phyloP scores from a whole-genome alignment of 2,329 filamentous ascomycete genomes.

The Sporothrix pseudoabietina region DNA sequence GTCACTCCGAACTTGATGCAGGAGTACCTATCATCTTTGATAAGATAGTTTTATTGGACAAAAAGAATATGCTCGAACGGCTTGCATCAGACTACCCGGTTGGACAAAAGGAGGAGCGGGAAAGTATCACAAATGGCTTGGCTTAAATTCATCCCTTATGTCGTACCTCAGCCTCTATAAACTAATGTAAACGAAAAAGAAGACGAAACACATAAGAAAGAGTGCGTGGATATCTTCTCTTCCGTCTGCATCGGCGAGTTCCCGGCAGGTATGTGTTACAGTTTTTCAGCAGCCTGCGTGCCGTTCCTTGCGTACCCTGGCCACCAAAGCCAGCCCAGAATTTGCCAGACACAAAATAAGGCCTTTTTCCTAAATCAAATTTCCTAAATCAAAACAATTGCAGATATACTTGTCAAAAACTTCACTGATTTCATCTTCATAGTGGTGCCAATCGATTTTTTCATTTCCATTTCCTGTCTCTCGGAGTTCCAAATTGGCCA shows the following conservation, averaged over 20 bases:
- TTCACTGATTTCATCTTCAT: background rate
- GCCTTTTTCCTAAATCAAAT: too few species aligned
- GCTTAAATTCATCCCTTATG: background rate
- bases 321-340: background rate
- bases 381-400: background rate
- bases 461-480: background rate
- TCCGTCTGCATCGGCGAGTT: background rate
- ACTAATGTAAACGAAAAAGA: background rate
- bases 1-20: background rate
- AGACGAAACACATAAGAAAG: background rate
- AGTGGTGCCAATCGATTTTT: background rate
- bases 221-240: background rate
- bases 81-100: background rate
- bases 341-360: background rate
- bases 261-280: background rate
- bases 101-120: background rate
- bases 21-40: background rate
- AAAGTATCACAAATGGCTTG: background rate
- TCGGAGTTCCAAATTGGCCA: background rate
- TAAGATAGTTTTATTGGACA: background rate
- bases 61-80: background rate
- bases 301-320: background rate
- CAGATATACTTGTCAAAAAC: background rate
- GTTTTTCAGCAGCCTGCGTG: background rate
- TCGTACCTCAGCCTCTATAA: background rate